Evolutionary conservation across 2,329 filamentous ascomycete species (phyloP).

Genomic region (Curvularia verruculosa): DNA sequence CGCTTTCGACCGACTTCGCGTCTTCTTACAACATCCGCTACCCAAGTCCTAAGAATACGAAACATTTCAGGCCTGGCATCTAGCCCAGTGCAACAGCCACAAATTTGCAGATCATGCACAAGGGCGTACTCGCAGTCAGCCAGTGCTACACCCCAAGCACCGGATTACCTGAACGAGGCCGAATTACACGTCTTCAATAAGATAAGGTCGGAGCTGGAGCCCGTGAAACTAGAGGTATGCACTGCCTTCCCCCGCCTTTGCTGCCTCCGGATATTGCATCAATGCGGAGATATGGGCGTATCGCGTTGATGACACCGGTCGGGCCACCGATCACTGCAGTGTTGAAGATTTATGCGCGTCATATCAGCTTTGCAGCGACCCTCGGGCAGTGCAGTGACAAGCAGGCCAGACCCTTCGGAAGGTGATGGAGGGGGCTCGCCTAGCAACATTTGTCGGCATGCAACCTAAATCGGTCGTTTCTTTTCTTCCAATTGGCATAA

Average conservation of each 20-base stretch:
- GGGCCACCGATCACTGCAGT: constrained; percentile 19
- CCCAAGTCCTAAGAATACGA: constrained; percentile 12
- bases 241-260: constrained; percentile 9
- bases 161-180: constrained; percentile 55
- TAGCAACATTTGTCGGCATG: neutral
- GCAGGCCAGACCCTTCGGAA: neutral
- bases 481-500: neutral
- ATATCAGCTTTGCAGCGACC: constrained; percentile 12
- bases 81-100: constrained; percentile 10
- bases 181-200: constrained; percentile 57
- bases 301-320: constrained; percentile 19
- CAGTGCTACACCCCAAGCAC: constrained; percentile 44
- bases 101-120: constrained; percentile 14
- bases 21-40: constrained; percentile 25
- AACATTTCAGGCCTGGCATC: constrained; percentile 12
- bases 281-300: constrained; percentile 11
- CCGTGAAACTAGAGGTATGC: constrained; percentile 55
- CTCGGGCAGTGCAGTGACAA: neutral
- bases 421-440: neutral
- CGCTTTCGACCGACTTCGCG: constrained; percentile 28
- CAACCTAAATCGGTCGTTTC: neutral
- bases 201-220: constrained; percentile 51
- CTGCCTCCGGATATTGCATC: constrained; percentile 4
- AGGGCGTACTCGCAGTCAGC: constrained; percentile 37
- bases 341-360: constrained; percentile 17